These are phyloP conservation scores for Amanita thiersii DNA, from an alignment of 768 basidiomycete species.

Conservation along the genomic window DNA sequence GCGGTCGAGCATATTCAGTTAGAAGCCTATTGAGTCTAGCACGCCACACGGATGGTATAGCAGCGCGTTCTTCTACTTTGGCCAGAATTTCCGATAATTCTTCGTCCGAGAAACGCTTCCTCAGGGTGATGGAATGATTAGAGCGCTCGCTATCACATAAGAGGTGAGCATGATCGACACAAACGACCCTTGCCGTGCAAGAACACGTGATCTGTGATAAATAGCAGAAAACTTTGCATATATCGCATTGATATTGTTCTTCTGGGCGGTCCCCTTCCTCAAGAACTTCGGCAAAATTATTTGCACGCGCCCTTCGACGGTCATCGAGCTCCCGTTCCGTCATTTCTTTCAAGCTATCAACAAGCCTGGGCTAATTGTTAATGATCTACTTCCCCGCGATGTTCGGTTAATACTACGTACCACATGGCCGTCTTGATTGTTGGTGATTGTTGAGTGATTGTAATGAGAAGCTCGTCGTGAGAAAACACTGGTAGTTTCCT, in stretches of 20 bases:
- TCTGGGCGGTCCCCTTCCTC: conserved; percentile 80
- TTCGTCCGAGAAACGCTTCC: conserved; percentile 76
- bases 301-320: conserved; percentile 52
- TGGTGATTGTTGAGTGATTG: conserved; percentile 93
- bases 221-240: conserved; percentile 94
- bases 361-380: conserved; percentile 48
- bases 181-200: conserved; percentile 74
- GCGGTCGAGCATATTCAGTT: conserved; percentile 60
- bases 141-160: conserved; percentile 52
- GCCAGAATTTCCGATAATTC: conserved; percentile 61
- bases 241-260: conserved; percentile 90
- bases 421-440: conserved; percentile 91
- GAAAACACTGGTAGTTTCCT: conserved; percentile 95
- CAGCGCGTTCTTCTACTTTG: conserved; percentile 65
- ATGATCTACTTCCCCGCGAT: background rate
- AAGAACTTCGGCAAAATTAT: conserved; percentile 58
- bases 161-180: conserved; percentile 74
- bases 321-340: conserved; percentile 69
- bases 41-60: conserved; percentile 69
- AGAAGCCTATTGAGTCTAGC: conserved; percentile 60
- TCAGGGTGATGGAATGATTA: conserved; percentile 45
- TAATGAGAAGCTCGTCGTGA: conserved; percentile 93
- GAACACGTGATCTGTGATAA: conserved; percentile 84
- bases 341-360: conserved; percentile 83
- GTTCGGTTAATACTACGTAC: conserved; percentile 34